Evolutionary conservation across 108 stramenopile genomes (phyloP), one percentile per base, ranked within the genome.

Genomic region (Conticribra weissflogii): DNA sequence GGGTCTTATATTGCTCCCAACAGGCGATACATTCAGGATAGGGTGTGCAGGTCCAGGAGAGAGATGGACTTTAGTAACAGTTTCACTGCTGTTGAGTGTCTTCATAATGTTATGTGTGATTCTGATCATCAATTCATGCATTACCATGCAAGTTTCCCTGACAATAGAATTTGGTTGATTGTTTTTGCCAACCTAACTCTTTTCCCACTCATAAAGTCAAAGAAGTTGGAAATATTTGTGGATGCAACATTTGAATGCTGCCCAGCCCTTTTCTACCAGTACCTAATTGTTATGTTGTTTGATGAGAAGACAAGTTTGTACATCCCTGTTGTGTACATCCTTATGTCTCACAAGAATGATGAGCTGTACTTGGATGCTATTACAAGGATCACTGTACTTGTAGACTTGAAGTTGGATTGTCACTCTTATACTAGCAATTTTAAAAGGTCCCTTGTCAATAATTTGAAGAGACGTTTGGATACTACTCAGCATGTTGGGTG

Each of bases 371-470:
- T 54, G 7, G 36, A 41, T 5, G 63, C 28, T 1, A 31, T 73
- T 0, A 4, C 8, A n/a, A 31, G 57, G 23, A 24, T 58, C 2
- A 23, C 58, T 0, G 47, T 58, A 0, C 29, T 58, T 32, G 36
- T 53, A 3, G 31, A 73, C 3, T 50, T 25, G 60, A 47, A 34
- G 22, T 12, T 73, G 19, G 0, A 65, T n/a, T 30, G 24, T 5
- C 14, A 22, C 8, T 63, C 60, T 19, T 73, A 34, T 49, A 64
- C 63, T 3, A 64, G 34, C 48, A 63, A 73, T 27, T 73, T 73
- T 47, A 56, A 73, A 19, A 15, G 23, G 21, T 62, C 48, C 1
- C 3, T 73, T 14, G 50, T 57, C 18, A 64, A 73, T 33, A n/a
- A 21, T 34, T 30, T 5, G 1, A 25, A 34, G 21, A 31, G 21